Evolutionary conservation across 148 eudicot species (phyloP).

Genomic region (Chenopodium suecicum): DNA sequence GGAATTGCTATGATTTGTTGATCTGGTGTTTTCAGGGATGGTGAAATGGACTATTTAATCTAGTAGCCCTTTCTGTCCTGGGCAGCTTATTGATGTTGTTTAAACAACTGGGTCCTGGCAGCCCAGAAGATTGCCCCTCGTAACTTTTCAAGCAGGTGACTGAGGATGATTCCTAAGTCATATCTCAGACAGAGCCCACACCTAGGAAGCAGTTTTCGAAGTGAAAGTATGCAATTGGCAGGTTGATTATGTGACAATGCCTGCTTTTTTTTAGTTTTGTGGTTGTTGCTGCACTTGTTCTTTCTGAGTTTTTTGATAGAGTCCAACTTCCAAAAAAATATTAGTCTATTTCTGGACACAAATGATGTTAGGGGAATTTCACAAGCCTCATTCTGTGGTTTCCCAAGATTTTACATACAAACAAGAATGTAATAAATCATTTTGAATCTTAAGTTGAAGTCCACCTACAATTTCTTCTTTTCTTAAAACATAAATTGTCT

Average conservation of each 20-base stretch:
- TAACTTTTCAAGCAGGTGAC: constrained; percentile 53
- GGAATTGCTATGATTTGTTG: not conserved
- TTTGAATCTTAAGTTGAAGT: not conserved
- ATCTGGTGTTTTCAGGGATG: not conserved
- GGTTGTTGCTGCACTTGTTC: constrained; percentile 46
- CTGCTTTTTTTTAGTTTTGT: constrained; percentile 67
- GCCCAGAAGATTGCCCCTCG: not conserved
- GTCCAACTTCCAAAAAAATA: not conserved
- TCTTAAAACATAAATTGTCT: not conserved
- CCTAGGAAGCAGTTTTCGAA: constrained; percentile 29
- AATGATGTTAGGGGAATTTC: constrained; percentile 68
- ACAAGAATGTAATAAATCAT: not conserved
- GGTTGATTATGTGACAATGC: constrained; percentile 77
- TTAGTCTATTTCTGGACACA: not conserved
- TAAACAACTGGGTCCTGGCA: not conserved
- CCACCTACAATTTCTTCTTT: not conserved
- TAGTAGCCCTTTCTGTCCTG: not conserved
- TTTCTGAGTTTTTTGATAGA: not conserved
- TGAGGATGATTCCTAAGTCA: constrained; percentile 66
- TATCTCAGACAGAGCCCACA: constrained; percentile 85
- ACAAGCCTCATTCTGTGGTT: constrained; percentile 42
- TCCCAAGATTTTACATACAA: not conserved
- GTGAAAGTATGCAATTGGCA: constrained; percentile 86
- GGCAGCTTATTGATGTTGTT: not conserved
- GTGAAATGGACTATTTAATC: not conserved